phyloP scores from a whole-genome alignment of 2,329 filamentous ascomycete species.

The Alternaria panax region DNA sequence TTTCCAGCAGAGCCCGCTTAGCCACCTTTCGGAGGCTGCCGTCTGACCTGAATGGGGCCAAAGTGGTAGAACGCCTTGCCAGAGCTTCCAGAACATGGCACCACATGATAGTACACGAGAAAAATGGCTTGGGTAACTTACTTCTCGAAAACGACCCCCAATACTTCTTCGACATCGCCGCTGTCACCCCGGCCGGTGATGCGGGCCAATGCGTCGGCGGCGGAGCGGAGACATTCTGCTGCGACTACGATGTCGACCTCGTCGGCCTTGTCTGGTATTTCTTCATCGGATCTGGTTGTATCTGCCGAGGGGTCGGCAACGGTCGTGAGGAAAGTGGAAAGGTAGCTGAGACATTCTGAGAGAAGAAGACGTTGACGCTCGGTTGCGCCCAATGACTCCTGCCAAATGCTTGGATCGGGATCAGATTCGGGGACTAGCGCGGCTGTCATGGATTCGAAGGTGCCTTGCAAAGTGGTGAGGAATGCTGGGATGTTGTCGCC shows the following conservation, averaged over 20 bases:
- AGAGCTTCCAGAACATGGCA: conserved; percentile 7
- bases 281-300: conserved; percentile 7
- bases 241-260: conserved; percentile 87
- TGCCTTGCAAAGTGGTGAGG: conserved; percentile 69
- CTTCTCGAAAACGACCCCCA: conserved; percentile 98
- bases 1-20: conserved; percentile 7
- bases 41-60: conserved; percentile 12
- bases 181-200: conserved; percentile 87
- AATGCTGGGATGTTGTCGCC: conserved; percentile 74
- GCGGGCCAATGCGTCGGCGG: conserved; percentile 61
- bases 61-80: conserved; percentile 7
- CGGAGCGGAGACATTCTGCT: conserved; percentile 80
- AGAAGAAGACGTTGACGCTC: conserved; percentile 87
- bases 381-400: conserved; percentile 88
- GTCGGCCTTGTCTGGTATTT: conserved; percentile 16
- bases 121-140: conserved; percentile 57
- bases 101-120: not conserved
- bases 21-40: conserved; percentile 8
- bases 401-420: conserved; percentile 71
- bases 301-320: conserved; percentile 46
- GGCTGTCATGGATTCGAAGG: conserved; percentile 75
- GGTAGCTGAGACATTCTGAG: conserved; percentile 71
- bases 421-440: conserved; percentile 53
- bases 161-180: conserved; percentile 91
- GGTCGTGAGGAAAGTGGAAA: conserved; percentile 75